Base-by-base conservation (phyloP, 305 asterid genomes). In the Solanum hybrid region DNA sequence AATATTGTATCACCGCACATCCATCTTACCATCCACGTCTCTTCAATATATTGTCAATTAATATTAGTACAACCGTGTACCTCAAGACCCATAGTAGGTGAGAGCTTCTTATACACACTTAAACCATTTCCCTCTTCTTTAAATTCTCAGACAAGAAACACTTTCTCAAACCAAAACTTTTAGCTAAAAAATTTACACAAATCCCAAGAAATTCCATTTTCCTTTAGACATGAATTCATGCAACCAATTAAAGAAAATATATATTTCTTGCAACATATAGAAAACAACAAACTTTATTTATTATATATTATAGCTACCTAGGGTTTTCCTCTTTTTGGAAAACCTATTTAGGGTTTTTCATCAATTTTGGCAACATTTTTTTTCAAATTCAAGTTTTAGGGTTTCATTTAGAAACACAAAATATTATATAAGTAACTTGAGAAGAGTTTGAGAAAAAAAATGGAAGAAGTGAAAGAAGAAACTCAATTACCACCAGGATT, bases 401-500 rank as follows among this genome's bases (percentile, higher is more conserved):
- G 87, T 78, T 91, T 91, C 78, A 31, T 86, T 85, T 66, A 90
- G 85, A 90, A 89, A 86, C 77, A 14, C 7, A 66, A 22, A 66
- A 8, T 66, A 24, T 17, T 17, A 29, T 78, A 26, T 78, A 77
- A 6, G 12, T 36, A n/a, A 22, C 16, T 24, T 14, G 11, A 24
- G 37, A 88, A 37, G 12, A 8, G 1, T 38, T 71, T 16, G 36
- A 77, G 38, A 13, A 13, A 38, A 32, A 88, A 40, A 78, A 94
- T 96, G 98, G 98, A 94, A 91, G 95, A 93, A 88, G 95, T 92
- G 80, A 84, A 26, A 73, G 92, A 91, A 56, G 95, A 96, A 40
- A 98, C 92, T 72, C 94, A 91, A 37, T 89, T 97, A 16, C 99
- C 99, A 10, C 99, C 99, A 8, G 99, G 98, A 17, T 97, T 95